Evolutionary conservation across 2,329 filamentous ascomycete species (phyloP).

Genomic region (Xylariales sp.): DNA sequence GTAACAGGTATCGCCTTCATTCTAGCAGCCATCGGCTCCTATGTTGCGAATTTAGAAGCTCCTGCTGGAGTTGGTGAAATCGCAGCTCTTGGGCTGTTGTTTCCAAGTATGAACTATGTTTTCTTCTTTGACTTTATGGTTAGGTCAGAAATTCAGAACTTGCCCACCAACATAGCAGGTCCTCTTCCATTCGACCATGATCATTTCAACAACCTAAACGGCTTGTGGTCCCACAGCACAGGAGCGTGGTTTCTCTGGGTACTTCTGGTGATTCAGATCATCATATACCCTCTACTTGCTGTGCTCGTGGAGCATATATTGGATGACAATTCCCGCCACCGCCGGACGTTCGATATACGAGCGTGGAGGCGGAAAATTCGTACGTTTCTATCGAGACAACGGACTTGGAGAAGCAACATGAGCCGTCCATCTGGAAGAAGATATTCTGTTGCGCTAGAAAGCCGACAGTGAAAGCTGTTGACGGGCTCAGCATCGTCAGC

Average conservation of each 20-base stretch:
- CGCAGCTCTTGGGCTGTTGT: slow-evolving; percentile 21
- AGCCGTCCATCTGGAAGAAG: slow-evolving; percentile 22
- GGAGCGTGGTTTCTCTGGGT: slow-evolving; percentile 25
- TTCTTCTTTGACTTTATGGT: slow-evolving; percentile 24
- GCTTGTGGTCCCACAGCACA: background rate
- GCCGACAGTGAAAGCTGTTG: slow-evolving; percentile 45
- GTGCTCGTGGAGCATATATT: slow-evolving; percentile 27
- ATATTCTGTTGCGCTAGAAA: slow-evolving; percentile 25
- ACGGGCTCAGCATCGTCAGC: slow-evolving; percentile 55
- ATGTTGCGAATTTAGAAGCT: slow-evolving; percentile 13
- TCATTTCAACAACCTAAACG: background rate
- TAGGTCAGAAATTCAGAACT: slow-evolving; percentile 17
- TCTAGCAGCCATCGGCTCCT: slow-evolving; percentile 19
- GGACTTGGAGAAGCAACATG: slow-evolving; percentile 29
- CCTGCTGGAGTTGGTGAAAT: slow-evolving; percentile 15
- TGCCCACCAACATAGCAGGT: slow-evolving; percentile 15
- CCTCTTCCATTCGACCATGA: slow-evolving; percentile 7
- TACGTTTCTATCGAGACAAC: slow-evolving; percentile 17
- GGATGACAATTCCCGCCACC: slow-evolving; percentile 31
- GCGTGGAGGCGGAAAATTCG: slow-evolving; percentile 14
- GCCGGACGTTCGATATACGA: slow-evolving; percentile 17
- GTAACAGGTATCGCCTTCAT: slow-evolving; percentile 24
- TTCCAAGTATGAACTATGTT: slow-evolving; percentile 28
- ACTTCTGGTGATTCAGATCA: slow-evolving; percentile 27
- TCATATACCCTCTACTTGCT: slow-evolving; percentile 28